Evolutionary conservation across 345 rosid genomes (phyloP), one percentile per base, ranked within the genome.

Genomic region (Kandelia obovata): DNA sequence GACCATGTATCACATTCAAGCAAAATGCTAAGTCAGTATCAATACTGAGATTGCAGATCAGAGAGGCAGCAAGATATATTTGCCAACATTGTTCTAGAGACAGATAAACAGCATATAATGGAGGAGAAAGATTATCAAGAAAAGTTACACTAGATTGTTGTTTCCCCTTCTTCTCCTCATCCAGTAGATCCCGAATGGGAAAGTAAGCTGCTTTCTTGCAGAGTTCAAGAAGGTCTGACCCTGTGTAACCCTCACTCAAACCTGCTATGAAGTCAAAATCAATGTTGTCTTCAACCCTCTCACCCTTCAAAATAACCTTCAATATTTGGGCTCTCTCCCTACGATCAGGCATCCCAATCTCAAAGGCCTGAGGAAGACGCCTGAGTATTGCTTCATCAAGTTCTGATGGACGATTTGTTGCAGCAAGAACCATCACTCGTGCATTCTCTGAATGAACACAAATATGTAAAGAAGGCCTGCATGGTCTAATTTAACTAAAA

Each of bases 161-260:
- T 73, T 73, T 90, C 59, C 99, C 99, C 23, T 84, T 88, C 75
- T 83, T 88, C 84, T 95, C 99, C 72, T 86, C 85, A 51, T 90
- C 89, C 66, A 95, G 64, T 51, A 92, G 77, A 53, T 95, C 97
- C 80, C 96, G 87, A 61, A 95, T 83, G 53, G 97, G 86, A 71
- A 84, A 88, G 83, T 92, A 95, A 17, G 98, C 99, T 0, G 98
- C 98, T 73, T 92, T 90, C 83, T 92, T 95, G 85, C 99, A 95
- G 43, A 90, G 92, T 71, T 95, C 98, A 57, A 95, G 89, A 65
- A 95, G 90, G 81, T 95, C 96, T 51, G 98, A 95, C 55, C 99
- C 99, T 0, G 98, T 89, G 71, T 76, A 95, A 55, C 98, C 97
- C 71, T 88, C 89, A 46, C 96, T 86, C 75, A 88, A 78, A 55